Evolutionary conservation across 225 moss, liverwort and hornwort species (phyloP).

Genomic region (Climacium dendroides): DNA sequence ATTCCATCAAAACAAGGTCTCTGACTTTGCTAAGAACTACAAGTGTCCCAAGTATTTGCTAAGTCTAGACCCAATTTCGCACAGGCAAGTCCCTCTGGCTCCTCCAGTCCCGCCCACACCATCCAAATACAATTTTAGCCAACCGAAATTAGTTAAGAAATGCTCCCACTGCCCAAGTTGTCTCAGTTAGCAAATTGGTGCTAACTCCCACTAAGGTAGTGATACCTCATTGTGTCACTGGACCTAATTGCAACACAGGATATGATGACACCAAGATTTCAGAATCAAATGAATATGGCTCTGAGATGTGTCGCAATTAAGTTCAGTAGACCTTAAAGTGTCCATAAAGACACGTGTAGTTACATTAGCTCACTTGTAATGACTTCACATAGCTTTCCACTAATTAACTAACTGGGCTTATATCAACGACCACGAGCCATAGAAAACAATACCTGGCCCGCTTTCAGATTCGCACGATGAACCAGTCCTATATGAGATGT

Average conservation of each 20-base stretch:
- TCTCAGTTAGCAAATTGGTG: background rate
- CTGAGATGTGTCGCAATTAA: background rate
- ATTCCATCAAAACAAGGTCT: background rate
- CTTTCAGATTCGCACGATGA: conserved; percentile 69
- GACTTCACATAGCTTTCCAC: background rate
- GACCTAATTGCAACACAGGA: background rate
- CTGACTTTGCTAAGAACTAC: background rate
- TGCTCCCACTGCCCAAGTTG: background rate
- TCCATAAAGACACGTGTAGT: background rate
- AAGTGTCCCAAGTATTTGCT: background rate
- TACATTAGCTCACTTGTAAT: background rate
- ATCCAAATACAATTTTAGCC: background rate
- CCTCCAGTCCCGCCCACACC: background rate
- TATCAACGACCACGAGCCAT: background rate
- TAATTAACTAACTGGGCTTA: background rate
- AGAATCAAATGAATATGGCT: background rate
- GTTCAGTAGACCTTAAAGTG: background rate
- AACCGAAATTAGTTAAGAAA: background rate
- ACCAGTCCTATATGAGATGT: conserved; percentile 77
- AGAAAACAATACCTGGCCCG: conserved; percentile 58
- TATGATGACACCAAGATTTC: background rate
- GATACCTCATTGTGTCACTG: too few species aligned
- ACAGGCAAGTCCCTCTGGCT: background rate
- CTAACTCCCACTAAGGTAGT: background rate
- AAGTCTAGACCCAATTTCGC: background rate